Conservation (phyloP, 2,329 filamentous ascomycete species). For the Akanthomyces uredinophilus region DNA sequence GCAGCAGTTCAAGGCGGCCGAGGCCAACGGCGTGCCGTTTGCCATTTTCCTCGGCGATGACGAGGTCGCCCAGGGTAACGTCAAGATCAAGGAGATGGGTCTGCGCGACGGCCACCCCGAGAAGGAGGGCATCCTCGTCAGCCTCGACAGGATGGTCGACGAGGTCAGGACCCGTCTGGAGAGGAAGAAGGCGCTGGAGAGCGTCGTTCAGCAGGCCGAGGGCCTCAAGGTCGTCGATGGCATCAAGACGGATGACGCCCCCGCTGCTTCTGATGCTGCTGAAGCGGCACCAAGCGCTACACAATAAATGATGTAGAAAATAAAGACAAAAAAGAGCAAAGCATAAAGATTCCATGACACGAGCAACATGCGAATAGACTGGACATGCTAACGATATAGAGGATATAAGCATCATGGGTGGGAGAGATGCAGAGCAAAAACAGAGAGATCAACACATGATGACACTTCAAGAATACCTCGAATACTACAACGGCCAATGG, state of each 20-base stretch:
- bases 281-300: slow-evolving; percentile 2
- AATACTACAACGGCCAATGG: not conserved
- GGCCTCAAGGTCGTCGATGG: slow-evolving; percentile 43
- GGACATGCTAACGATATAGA: not conserved
- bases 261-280: slow-evolving; percentile 11
- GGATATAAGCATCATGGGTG: not conserved
- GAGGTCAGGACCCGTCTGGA: slow-evolving; percentile 52
- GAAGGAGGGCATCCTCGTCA: slow-evolving; percentile 78
- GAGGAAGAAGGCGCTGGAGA: slow-evolving; percentile 40
- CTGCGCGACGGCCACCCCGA: slow-evolving; percentile 78
- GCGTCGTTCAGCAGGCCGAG: slow-evolving; percentile 38
- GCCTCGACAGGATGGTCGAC: slow-evolving; percentile 55
- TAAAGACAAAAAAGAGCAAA: not conserved
- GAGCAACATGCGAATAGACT: not conserved
- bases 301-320: slow-evolving; percentile 8
- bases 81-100: slow-evolving; percentile 76
- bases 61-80: slow-evolving; percentile 75
- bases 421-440: not conserved
- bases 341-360: not conserved
- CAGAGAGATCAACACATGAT: not conserved
- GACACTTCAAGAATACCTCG: not conserved
- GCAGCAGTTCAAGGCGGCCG: slow-evolving; percentile 87
- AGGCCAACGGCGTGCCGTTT: slow-evolving; percentile 72
- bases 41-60: slow-evolving; percentile 88
- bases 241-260: slow-evolving; percentile 36